Base-by-base conservation (phyloP, 2,329 filamentous ascomycete species). In the Rutstroemia sp. region DNA sequence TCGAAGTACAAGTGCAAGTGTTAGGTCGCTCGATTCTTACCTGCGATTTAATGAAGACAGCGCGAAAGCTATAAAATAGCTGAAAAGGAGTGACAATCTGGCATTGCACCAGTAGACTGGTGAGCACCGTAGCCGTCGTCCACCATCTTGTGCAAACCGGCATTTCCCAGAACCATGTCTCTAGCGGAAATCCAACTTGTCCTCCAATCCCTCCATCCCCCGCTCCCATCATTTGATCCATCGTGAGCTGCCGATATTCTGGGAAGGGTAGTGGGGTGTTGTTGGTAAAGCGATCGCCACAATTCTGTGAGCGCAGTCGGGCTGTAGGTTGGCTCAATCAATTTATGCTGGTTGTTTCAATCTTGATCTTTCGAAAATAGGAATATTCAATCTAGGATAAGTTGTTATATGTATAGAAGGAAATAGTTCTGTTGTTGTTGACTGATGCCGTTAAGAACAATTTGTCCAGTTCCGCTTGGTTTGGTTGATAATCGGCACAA, bases 111-210 rank as follows among this genome's bases (percentile, higher is more conserved):
- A 97, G 76, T 16, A 91, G 84, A 64, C 91, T 95, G 10, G 88
- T 94, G 57, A 90, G 77, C 44, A 97, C 85, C 0, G 92, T 95
- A 4, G 92, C 91, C 23, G 90, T 92, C 21, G 94, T 97, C 94
- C 94, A 99, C 86, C 89, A 95, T 60, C 94, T 80, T 39, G 94
- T 99, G 73, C 92, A 95, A 25, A 94, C 84, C 3, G 94, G 94
- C 88, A 96, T 96, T 72, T 99, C 94, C 80, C 90, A 96, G 73
- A 96, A 97, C 94, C 94, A 99, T 65, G 92, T 87, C 73, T 97
- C 94, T 7, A 99, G 80, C 44, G 92, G 94, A 68, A 96, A 77
- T 54, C 79, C 77, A 58, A 79, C 82, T 63, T 79, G 81, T 57
- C 81, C 80, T 58, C 74, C 73, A 44, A 68, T 63, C 30, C 66